Evolutionary conservation across 2,329 filamentous ascomycete species (phyloP).

Genomic region (Aspergillus sp.): DNA sequence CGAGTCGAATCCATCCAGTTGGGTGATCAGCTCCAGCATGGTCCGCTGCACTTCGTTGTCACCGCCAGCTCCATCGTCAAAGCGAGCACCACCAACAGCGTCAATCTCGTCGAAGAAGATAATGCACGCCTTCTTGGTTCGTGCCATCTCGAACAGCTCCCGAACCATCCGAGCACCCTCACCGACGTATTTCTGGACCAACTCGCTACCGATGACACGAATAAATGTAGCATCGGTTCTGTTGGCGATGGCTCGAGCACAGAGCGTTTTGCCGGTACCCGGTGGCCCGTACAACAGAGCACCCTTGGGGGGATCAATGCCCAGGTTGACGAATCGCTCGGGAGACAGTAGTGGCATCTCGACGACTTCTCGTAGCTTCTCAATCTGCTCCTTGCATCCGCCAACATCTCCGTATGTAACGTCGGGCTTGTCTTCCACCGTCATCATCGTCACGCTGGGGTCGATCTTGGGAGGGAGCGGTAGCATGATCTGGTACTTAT

Average conservation of each 20-base stretch:
- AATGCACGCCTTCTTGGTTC: conserved; percentile 98
- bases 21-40: conserved; percentile 95
- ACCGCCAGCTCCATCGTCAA: conserved; percentile 91
- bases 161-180: conserved; percentile 97
- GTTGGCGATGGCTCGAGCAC: conserved; percentile 93
- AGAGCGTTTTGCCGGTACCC: conserved; percentile 98
- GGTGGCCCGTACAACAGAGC: conserved; percentile 93
- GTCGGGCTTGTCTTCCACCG: conserved; percentile 98
- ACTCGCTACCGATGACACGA: conserved; percentile 91
- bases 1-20: conserved; percentile 91
- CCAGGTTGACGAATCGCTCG: conserved; percentile 95
- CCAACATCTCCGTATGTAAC: conserved; percentile 98
- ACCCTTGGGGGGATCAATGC: conserved; percentile 96
- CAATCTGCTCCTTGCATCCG: conserved; percentile 98
- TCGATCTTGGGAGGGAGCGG: conserved; percentile 97
- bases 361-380: conserved; percentile 96
- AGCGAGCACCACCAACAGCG: conserved; percentile 88
- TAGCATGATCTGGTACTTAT: conserved; percentile 98
- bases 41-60: conserved; percentile 97
- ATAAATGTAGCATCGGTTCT: conserved; percentile 98
- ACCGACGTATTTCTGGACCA: conserved; percentile 98
- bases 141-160: conserved; percentile 97
- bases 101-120: conserved; percentile 99
- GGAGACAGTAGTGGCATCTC: conserved; percentile 96
- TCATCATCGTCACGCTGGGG: conserved; percentile 99